Base-by-base conservation (phyloP, 257 asterid species). In the Lithospermum erythrorhizon region DNA sequence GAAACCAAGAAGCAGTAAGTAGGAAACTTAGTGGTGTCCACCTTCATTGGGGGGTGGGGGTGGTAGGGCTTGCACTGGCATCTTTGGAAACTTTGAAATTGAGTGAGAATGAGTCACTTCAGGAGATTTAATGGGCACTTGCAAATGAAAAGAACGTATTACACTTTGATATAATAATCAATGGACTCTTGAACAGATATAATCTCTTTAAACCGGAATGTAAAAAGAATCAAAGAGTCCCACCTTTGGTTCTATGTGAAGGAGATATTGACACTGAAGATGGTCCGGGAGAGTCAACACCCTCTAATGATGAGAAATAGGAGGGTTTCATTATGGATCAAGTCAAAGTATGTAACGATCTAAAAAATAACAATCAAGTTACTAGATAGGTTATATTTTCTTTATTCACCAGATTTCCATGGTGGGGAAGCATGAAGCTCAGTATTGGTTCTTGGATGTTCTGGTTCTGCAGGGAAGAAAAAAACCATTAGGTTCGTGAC, bases 11-110 rank as follows among this genome's bases (percentile, higher is more conserved):
- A 21, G 14, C 53, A 48, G 18, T 22, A 29, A 57, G 20, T 21
- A 65, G 52, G 65, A 21, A 27, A 58, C n/a, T n/a, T 35, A 59
- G 59, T 18, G 7, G 29, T 25, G 62, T 25, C 49, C 51, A 87
- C 98, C 98, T 85, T 74, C 73, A 51, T 79, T 83, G 56, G 96
- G 95, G 32, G 95, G 96, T 30, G 96, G 98, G 72, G 95, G 96
- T 64, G 96, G 96, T 63, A 85, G 75, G 45, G 81, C 82, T 58
- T 67, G 89, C 62, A 81, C 55, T 1, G 84, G 86, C 62, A 60
- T 56, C 78, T 76, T 80, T 41, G 89, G 87, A 72, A 70, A 65
- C 76, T 68, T 75, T 60, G 72, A 70, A 21, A 77, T 32, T 58
- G 87, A 48, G 60, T 64, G 71, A 61, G 79, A 61, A 24, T 87